Conservation (phyloP, 2,329 filamentous ascomycete species). For the Delphinella strobiligena region DNA sequence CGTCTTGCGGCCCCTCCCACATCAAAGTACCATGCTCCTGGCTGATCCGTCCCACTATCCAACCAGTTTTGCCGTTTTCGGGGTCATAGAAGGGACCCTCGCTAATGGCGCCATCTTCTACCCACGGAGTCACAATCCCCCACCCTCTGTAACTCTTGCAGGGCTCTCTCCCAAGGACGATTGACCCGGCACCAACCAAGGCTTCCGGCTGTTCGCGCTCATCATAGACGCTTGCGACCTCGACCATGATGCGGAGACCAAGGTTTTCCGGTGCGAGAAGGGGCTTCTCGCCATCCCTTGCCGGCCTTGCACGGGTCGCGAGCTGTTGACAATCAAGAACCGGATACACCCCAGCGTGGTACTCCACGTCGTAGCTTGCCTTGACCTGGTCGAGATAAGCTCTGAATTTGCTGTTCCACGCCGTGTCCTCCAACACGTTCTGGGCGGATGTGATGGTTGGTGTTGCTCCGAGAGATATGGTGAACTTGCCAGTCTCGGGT, state of each 20-base stretch:
- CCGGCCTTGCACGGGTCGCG: constrained; percentile 51
- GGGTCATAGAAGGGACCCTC: constrained; percentile 18
- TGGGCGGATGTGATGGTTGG: constrained; percentile 59
- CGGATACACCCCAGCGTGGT: constrained; percentile 68
- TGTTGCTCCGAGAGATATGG: constrained; percentile 64
- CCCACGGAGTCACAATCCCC: constrained; percentile 56
- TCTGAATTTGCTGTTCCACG: constrained; percentile 21
- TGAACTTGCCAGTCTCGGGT: constrained; percentile 21
- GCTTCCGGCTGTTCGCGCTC: constrained; percentile 50
- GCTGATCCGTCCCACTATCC: constrained; percentile 59
- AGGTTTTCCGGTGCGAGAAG: constrained; percentile 42
- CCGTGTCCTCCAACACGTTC: constrained; percentile 39
- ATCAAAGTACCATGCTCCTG: constrained; percentile 68
- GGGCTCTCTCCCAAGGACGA: constrained; percentile 62
- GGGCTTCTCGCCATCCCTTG: constrained; percentile 17
- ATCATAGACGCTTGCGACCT: constrained; percentile 58
- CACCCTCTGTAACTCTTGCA: constrained; percentile 60
- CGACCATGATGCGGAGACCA: constrained; percentile 56
- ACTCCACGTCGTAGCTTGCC: constrained; percentile 40
- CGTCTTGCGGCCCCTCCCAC: constrained; percentile 38
- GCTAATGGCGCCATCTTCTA: constrained; percentile 16
- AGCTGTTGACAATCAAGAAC: constrained; percentile 69
- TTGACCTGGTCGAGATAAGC: constrained; percentile 24
- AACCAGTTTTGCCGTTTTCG: constrained; percentile 34
- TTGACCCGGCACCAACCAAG: constrained; percentile 54